A percentile compares a stretch with the other conserved stretches of the same genome.
Conservation (phyloP, 2,329 filamentous ascomycete species). For the Penicillium sp. region DNA sequence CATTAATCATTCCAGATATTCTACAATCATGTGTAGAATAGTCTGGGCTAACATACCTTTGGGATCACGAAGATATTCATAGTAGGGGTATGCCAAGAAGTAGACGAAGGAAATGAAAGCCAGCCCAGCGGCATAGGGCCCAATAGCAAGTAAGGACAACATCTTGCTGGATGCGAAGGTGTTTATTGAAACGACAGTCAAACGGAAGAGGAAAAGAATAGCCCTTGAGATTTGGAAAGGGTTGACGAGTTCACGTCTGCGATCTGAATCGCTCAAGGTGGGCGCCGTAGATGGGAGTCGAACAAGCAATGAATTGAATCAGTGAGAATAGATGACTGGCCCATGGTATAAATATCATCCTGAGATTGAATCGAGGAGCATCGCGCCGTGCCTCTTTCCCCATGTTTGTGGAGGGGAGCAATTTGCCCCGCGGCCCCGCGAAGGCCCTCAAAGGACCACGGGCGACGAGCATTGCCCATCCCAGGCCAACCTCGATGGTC, state of each 20-base stretch:
- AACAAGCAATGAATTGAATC: background rate
- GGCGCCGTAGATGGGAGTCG: background rate
- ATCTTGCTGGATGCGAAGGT: conserved; percentile 11
- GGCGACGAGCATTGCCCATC: background rate
- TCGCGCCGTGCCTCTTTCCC: background rate
- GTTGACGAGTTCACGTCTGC: background rate
- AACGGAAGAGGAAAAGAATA: background rate
- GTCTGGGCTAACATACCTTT: conserved; percentile 23
- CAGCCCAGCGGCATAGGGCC: conserved; percentile 28
- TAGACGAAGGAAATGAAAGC: conserved; percentile 26
- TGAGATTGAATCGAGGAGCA: background rate
- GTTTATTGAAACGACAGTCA: background rate
- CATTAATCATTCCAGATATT: background rate
- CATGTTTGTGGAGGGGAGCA: background rate
- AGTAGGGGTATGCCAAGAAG: conserved; percentile 28
- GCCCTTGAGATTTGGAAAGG: too few relatives aligned
- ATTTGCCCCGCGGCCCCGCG: conserved; percentile 5
- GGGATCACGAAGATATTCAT: conserved; percentile 30
- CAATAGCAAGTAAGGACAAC: conserved; percentile 21
- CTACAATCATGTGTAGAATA: background rate
- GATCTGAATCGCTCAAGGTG: background rate
- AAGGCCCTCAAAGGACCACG: background rate
- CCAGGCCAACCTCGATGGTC: background rate
- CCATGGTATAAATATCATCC: conserved; percentile 8
- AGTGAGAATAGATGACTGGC: background rate